A percentile compares a stretch with the other conserved stretches of the same genome.
Evolutionary conservation across 1,284 basidiomycete species (phyloP).

Genomic region (Volvariella volvacea): DNA sequence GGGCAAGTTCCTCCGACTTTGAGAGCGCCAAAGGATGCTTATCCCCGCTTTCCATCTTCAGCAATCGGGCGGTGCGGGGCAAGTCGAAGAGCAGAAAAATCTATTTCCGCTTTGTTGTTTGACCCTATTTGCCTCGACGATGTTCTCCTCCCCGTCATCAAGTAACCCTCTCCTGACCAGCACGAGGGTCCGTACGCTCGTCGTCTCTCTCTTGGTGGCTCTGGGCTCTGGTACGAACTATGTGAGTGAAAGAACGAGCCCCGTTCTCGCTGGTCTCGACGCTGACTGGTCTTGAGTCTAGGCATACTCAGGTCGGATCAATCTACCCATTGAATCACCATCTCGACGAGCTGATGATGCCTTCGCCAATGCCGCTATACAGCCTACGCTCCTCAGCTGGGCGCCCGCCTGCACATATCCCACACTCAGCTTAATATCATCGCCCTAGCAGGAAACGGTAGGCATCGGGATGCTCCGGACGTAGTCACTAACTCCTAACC

Average conservation of each 20-base stretch:
- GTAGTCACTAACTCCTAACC: constrained; percentile 3
- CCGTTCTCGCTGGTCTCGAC: too few species aligned
- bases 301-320: constrained; percentile 41
- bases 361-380: neutral
- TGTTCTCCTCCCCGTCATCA: too few species aligned
- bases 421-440: constrained; percentile 76
- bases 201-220: constrained; percentile 50
- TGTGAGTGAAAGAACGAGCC: constrained; percentile 39
- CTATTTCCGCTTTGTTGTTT: too few species aligned
- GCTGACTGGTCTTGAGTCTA: constrained; percentile 12
- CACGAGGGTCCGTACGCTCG: constrained; percentile 24
- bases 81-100: too few species aligned
- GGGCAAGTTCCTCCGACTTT: too few species aligned
- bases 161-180: too few species aligned
- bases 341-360: neutral
- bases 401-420: constrained; percentile 57
- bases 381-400: constrained; percentile 81
- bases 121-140: too few species aligned
- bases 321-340: too few species aligned
- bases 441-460: constrained; percentile 59
- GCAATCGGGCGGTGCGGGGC: too few species aligned
- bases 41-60: too few species aligned
- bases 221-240: constrained; percentile 68
- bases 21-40: too few species aligned
- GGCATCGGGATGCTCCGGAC: constrained; percentile 18